Evolutionary conservation across 202 grass and related monocot species (phyloP), one percentile per base, ranked within the genome.

Genomic region (Musa balbisiana): DNA sequence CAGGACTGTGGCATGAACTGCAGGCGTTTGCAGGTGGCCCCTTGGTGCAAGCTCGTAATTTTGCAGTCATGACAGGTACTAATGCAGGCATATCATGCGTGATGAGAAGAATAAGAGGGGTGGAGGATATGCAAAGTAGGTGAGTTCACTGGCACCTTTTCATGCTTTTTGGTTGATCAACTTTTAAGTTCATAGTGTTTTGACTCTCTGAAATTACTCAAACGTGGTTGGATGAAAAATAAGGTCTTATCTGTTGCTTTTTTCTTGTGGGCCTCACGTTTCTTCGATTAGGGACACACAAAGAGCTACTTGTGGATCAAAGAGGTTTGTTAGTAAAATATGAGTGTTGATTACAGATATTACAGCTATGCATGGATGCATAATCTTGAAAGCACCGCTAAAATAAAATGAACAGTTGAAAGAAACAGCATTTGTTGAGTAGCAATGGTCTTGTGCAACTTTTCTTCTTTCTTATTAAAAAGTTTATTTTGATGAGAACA

Each of bases 71-170:
- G 83, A 80, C 77, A 17, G 73, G 83, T 63, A 71, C 64, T 25
- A 81, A 85, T 76, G 77, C 78, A 29, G 71, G 77, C 65, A 81
- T 85, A 72, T 76, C 78, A 24, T 85, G 78, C 75, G 75, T 75
- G 53, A 85, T 85, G 73, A 85, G 56, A 80, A 85, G 83, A 70
- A 71, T 85, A 51, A 85, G 73, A 81, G 83, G 83, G 55, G 76
- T 76, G n/a, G 83, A 85, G 19, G 83, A 85, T 73, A 56, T 85
- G 33, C 78, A 81, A 65, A 71, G 52, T 54, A 74, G 73, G 83
- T 85, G 60, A 71, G 12, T 60, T 64, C 49, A n/a, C 59, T 43
- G 21, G 25, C 55, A 51, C 49, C 63, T 54, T 79, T 22, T 66
- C 14, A 10, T 21, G 19, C 55, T 17, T 67, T 5, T 19, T 51